Evolutionary conservation across 352 stramenopile genomes (phyloP).

Genomic region (Globisporangium takayamanum): DNA sequence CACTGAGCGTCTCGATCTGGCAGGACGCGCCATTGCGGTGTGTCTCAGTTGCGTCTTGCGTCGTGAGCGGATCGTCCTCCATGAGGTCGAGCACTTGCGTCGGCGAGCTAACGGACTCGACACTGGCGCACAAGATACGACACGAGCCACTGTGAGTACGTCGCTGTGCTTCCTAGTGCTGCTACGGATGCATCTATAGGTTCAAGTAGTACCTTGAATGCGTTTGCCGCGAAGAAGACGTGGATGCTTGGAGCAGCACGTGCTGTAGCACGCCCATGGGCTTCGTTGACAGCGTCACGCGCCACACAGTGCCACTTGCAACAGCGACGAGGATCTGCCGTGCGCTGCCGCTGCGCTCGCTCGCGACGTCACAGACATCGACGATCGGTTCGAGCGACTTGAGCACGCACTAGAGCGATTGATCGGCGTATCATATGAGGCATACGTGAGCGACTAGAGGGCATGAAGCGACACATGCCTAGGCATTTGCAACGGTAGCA

Average conservation of each 20-base stretch:
- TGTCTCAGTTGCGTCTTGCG: not conserved
- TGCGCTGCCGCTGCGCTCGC: not conserved
- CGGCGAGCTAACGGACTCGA: slow-evolving; percentile 4
- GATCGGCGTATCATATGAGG: not conserved
- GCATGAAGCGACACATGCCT: not conserved
- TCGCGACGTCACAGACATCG: slow-evolving; percentile 18
- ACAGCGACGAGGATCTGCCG: slow-evolving; percentile 26
- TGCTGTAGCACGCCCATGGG: slow-evolving; percentile 6
- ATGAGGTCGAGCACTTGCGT: slow-evolving; percentile 5
- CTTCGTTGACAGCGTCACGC: slow-evolving; percentile 27
- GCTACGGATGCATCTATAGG: not conserved
- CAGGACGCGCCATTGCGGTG: not conserved
- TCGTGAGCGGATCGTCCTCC: not conserved
- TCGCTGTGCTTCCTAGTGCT: not conserved
- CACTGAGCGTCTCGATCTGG: slow-evolving; percentile 16
- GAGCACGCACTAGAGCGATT: slow-evolving; percentile 30
- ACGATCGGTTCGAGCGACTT: slow-evolving; percentile 31
- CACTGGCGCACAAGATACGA: not conserved
- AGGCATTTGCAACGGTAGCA: not conserved
- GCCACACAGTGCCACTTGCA: slow-evolving; percentile 40
- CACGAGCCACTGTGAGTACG: not conserved
- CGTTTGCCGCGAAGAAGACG: no score
- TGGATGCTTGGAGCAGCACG: slow-evolving; percentile 6
- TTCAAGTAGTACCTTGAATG: no score
- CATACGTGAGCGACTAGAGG: not conserved